Evolutionary conservation across 768 basidiomycete genomes (phyloP).

Genomic region (Rhodosporidiobolus odoratus): DNA sequence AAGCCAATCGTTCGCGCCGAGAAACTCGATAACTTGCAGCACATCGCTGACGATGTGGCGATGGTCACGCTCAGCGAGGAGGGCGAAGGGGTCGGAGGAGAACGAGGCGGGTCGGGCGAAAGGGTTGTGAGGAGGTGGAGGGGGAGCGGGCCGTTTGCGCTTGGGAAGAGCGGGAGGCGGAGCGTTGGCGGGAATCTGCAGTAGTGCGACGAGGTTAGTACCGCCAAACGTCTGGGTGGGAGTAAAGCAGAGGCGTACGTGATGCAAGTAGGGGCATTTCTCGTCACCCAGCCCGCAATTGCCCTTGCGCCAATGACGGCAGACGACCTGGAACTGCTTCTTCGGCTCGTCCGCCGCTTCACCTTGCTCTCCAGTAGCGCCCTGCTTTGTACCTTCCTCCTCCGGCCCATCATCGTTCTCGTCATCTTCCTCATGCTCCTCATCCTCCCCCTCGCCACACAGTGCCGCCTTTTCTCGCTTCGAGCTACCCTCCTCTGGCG

Average conservation of each 20-base stretch:
- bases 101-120: conserved; percentile 25
- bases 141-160: conserved; percentile 30
- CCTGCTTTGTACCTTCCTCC: too few species aligned
- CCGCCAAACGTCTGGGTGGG: not conserved
- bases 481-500: conserved; percentile 11
- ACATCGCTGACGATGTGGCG: conserved; percentile 26
- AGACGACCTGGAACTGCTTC: conserved; percentile 29
- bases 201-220: not conserved
- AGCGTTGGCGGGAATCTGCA: conserved; percentile 21
- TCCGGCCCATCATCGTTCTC: not conserved
- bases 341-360: not conserved
- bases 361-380: not conserved
- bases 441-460: not conserved
- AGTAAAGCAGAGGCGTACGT: not conserved
- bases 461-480: not conserved
- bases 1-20: conserved; percentile 31
- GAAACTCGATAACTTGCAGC: conserved; percentile 33
- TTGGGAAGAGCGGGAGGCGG: conserved; percentile 12
- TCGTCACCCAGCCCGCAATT: conserved; percentile 26
- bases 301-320: conserved; percentile 28
- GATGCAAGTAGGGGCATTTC: conserved; percentile 30
- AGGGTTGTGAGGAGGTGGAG: conserved; percentile 25
- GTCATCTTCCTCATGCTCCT: not conserved
- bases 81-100: conserved; percentile 27
- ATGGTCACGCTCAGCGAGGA: conserved; percentile 30